phyloP scores from a whole-genome alignment of 208 protist species.

The Endotrypanum monterogeii region DNA sequence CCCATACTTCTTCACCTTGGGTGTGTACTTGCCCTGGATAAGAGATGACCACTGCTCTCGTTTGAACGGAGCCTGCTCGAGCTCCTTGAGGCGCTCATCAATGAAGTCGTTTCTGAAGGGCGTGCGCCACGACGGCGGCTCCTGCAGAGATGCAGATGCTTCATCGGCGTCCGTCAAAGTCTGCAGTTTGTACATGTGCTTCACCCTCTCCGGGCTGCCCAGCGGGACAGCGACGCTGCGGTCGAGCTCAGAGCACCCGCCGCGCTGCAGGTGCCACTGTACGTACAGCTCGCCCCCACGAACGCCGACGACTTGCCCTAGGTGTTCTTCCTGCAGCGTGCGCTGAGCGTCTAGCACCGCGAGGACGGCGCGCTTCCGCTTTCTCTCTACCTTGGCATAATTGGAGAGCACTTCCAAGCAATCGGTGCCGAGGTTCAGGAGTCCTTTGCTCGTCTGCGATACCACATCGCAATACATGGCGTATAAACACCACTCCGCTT shows the following conservation, averaged over 20 bases:
- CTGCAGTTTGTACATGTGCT: conserved; percentile 40
- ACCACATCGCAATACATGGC: conserved; percentile 48
- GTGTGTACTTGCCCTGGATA: conserved; percentile 81
- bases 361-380: conserved; percentile 36
- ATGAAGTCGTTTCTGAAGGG: conserved; percentile 91
- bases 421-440: conserved; percentile 74
- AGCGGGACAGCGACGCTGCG: conserved; percentile 75
- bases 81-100: conserved; percentile 76
- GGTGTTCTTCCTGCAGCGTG: conserved; percentile 64
- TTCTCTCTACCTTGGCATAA: conserved; percentile 38
- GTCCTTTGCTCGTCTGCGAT: conserved; percentile 35
- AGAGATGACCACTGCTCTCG: conserved; percentile 83
- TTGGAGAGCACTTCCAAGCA: conserved; percentile 53
- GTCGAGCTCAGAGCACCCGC: conserved; percentile 52
- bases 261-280: conserved; percentile 75
- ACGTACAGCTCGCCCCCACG: conserved; percentile 76
- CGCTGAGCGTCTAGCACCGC: conserved; percentile 46
- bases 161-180: conserved; percentile 21
- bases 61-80: conserved; percentile 71
- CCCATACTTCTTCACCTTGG: conserved; percentile 84
- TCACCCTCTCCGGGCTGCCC: conserved; percentile 46
- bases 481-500: conserved; percentile 58
- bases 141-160: conserved; percentile 52
- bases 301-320: conserved; percentile 83
- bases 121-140: conserved; percentile 88